Evolutionary conservation across 169 alveolate genomes (phyloP), one percentile per base, ranked within the genome.

Genomic region (Haemoproteus tartakovskyi): DNA sequence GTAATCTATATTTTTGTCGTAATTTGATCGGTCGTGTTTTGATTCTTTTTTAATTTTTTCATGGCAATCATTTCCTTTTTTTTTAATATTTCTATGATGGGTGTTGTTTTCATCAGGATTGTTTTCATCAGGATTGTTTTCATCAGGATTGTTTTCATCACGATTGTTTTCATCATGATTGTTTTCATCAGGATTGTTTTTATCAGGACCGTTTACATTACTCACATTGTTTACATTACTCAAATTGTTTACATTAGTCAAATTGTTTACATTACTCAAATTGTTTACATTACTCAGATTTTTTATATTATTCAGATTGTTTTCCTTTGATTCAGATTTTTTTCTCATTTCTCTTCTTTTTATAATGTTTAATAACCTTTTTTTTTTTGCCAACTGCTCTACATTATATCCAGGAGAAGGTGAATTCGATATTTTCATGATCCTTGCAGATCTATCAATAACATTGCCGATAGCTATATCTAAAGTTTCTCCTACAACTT

Each of bases 391-490:
- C 61, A 91, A 79, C 41, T 95, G 91, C 89, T 98, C 99, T n/a
- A 98, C 96, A 64, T 97, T 97, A 64, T 93, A 95, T 11, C 99
- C 99, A 0, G 99, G 99, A 2, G 99, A 96, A 22, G 99, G 99
- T 51, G 95, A 97, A 87, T 98, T 98, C 0, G 98, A 94, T 2
- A 98, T 92, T 56, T 95, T 90, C 46, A 98, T 90, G 43, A 96
- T 85, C 63, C 99, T 90, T 11, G 99, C 99, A 62, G 97, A 90
- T 30, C 99, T 89, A 82, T 98, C 99, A 11, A 98, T 86, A 59
- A 98, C 97, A 90, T 98, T 98, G 0, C 99, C 99, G 1, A 96
- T 96, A 3, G 99, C 99, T 27, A 97, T 93, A 85, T 98, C 99
- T 22, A 98, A 78, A 5, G 99, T 97, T 85, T 98, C 99, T 11